phyloP scores from a whole-genome alignment of 208 protist genomes.

The Leishmania tropica region DNA sequence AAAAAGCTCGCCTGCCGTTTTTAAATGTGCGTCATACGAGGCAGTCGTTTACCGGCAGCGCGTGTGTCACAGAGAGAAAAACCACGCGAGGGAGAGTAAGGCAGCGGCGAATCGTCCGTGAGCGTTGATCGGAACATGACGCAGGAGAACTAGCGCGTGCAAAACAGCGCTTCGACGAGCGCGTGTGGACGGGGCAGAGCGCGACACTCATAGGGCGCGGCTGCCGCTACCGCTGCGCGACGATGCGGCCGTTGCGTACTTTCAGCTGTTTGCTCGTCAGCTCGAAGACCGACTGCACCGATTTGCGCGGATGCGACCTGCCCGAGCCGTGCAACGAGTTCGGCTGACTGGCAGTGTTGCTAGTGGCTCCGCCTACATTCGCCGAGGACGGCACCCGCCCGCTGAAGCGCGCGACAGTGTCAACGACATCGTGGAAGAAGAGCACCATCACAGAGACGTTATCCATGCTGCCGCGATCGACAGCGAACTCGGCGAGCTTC shows the following conservation, averaged over 20 bases:
- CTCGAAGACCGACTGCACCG: constrained; percentile 16
- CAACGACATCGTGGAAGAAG: constrained; percentile 83
- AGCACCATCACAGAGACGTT: constrained; percentile 81
- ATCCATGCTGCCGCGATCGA: constrained; percentile 81
- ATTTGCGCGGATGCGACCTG: constrained; percentile 10
- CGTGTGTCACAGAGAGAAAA: no score
- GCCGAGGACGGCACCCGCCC: constrained; percentile 1
- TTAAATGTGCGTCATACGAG: neutral
- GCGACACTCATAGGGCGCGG: neutral
- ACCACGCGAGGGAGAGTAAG: neutral
- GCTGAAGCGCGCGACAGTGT: constrained; percentile 61
- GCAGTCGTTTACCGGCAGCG: neutral
- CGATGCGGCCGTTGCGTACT: constrained; percentile 31
- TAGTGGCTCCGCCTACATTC: neutral
- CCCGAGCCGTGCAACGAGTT: neutral
- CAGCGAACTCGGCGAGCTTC: constrained; percentile 82
- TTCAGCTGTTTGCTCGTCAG: constrained; percentile 30
- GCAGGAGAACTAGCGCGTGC: neutral
- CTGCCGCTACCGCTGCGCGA: constrained; percentile 14
- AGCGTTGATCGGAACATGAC: neutral
- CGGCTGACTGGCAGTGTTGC: neutral
- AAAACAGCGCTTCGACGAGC: neutral
- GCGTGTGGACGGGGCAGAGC: neutral
- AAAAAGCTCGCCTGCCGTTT: neutral
- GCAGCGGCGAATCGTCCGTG: neutral